phyloP scores from a whole-genome alignment of 1,284 basidiomycete species.

The Tylopilus orsonianus region DNA sequence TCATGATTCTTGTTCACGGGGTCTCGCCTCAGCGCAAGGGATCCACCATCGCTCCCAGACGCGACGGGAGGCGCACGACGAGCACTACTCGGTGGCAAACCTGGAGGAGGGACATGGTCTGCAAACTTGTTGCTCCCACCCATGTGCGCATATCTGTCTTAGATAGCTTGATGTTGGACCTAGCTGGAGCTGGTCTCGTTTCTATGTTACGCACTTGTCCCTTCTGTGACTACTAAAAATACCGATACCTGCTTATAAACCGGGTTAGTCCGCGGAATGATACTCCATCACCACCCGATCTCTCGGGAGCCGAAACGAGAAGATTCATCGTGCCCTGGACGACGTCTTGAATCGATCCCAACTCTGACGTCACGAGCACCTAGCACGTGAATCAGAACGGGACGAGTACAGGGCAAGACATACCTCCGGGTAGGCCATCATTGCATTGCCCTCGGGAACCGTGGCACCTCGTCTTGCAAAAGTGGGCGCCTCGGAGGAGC shows the following conservation, averaged over 20 bases:
- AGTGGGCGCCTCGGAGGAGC: conserved; percentile 15
- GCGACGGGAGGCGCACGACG: background rate
- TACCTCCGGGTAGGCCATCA: too few relatives aligned
- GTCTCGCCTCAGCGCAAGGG: conserved; percentile 17
- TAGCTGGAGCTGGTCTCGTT: conserved; percentile 15
- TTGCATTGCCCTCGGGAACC: conserved; percentile 42
- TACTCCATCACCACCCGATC: conserved; percentile 26
- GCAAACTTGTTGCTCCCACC: conserved; percentile 30
- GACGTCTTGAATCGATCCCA: conserved; percentile 20
- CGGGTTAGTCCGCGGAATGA: conserved; percentile 19
- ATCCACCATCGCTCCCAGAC: conserved; percentile 25
- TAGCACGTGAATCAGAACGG: background rate
- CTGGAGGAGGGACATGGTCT: conserved; percentile 1
- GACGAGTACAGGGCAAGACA: too few relatives aligned
- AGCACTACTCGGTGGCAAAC: background rate
- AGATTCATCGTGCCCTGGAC: conserved; percentile 14
- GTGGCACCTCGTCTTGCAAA: conserved; percentile 35
- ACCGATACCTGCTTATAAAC: conserved; percentile 23
- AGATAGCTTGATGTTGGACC: conserved; percentile 27
- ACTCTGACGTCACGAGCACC: conserved; percentile 28
- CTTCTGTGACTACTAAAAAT: too few relatives aligned
- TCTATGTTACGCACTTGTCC: conserved; percentile 25
- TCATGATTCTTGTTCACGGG: conserved; percentile 22
- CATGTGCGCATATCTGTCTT: conserved; percentile 33
- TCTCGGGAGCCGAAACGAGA: conserved; percentile 19